A percentile compares a stretch with the other conserved stretches of the same genome.
These are phyloP conservation scores for Podochytrium sp. DNA, from an alignment of 192 early-diverging fungal genomes.

Conservation along the genomic window DNA sequence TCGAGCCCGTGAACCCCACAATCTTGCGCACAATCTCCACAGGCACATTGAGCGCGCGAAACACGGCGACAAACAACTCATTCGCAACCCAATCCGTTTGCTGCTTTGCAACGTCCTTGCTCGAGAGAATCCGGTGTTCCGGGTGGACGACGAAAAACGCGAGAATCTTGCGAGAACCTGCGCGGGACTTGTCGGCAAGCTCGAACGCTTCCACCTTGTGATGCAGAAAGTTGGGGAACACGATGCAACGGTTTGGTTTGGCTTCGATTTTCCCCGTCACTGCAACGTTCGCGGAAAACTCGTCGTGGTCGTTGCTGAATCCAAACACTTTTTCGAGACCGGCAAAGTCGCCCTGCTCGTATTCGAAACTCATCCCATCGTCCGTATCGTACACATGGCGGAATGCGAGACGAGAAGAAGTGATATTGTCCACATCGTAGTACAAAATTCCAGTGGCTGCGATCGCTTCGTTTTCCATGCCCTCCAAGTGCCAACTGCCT, in stretches of 20 bases:
- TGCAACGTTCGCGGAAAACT: neutral
- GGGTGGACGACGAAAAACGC: slow-evolving; percentile 77
- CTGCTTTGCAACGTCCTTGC: slow-evolving; percentile 16
- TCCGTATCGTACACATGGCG: slow-evolving; percentile 29
- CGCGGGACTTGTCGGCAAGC: slow-evolving; percentile 60
- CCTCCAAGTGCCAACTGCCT: slow-evolving; percentile 74
- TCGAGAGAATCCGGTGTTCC: too few relatives aligned
- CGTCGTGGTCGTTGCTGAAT: slow-evolving; percentile 16
- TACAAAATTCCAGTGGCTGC: slow-evolving; percentile 77
- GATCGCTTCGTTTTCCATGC: slow-evolving; percentile 71
- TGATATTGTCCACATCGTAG: slow-evolving; percentile 73
- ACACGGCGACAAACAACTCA: neutral
- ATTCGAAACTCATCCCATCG: slow-evolving; percentile 27
- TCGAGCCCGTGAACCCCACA: neutral
- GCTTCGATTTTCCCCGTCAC: slow-evolving; percentile 14
- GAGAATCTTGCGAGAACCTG: slow-evolving; percentile 71
- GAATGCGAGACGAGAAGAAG: slow-evolving; percentile 62
- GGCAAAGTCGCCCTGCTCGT: slow-evolving; percentile 24
- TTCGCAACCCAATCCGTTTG: slow-evolving; percentile 16
- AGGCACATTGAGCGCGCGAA: neutral
- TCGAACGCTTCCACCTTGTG: slow-evolving; percentile 67
- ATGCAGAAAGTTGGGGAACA: slow-evolving; percentile 76
- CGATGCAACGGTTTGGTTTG: slow-evolving; percentile 61
- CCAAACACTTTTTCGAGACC: slow-evolving; percentile 33
- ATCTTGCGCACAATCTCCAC: slow-evolving; percentile 10